phyloP scores from a whole-genome alignment of 139 green algal genomes.

The Dunaliella primolecta region DNA sequence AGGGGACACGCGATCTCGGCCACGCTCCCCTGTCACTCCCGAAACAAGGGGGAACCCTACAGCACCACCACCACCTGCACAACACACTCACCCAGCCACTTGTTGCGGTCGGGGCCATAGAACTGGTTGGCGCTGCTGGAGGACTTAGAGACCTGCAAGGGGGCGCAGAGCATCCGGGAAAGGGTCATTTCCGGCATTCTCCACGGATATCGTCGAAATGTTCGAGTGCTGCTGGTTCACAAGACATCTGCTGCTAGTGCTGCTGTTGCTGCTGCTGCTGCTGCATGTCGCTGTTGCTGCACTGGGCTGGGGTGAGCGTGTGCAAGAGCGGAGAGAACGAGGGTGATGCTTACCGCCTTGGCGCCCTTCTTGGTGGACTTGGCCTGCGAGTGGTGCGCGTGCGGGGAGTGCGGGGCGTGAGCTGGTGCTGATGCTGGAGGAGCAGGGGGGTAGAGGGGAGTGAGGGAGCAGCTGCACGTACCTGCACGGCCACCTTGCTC shows the following conservation, averaged over 20 bases:
- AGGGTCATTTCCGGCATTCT: no score
- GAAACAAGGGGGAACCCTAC: no score
- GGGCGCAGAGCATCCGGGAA: no score
- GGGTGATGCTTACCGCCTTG: not conserved
- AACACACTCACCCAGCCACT: conserved; percentile 74
- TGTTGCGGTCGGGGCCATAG: conserved; percentile 76
- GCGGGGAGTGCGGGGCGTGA: not conserved
- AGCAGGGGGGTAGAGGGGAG: not conserved
- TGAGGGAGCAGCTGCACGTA: not conserved
- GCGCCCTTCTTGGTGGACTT: conserved; percentile 23
- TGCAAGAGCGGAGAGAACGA: not conserved
- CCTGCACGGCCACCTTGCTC: not conserved
- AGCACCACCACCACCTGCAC: no score
- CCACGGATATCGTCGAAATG: no score
- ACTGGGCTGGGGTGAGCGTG: not conserved
- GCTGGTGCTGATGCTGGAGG: not conserved
- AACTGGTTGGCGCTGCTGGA: conserved; percentile 8
- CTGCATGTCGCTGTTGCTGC: not conserved
- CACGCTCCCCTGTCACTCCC: no score
- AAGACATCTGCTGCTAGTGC: no score
- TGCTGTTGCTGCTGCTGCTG: conserved; percentile 18
- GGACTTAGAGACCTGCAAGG: no score
- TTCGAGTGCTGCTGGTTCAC: no score
- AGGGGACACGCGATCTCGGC: no score
- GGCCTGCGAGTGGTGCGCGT: not conserved